Evolutionary conservation across 2,329 filamentous ascomycete species (phyloP), one percentile per base, ranked within the genome.

Genomic region (Sporothrix euskadiensis): DNA sequence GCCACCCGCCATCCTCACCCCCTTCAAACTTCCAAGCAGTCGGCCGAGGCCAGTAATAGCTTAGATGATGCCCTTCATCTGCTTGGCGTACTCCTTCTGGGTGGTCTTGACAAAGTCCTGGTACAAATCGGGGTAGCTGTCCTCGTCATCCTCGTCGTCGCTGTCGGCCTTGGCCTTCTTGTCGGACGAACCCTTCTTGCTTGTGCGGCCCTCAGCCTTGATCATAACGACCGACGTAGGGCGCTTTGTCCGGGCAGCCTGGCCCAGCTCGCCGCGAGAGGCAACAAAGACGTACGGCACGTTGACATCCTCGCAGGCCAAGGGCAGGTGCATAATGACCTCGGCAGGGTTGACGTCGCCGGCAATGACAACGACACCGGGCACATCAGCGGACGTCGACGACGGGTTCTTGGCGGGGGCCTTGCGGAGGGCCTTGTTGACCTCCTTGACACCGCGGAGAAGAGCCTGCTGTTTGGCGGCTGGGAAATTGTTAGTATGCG

Each of bases 331-430:
- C 75, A 93, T 96, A 85, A 99, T 98, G 82, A 99, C 96, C 83
- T 99, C 96, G 91, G 96, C 95, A 77, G 96, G 96, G 71, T 93
- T 97, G 85, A 99, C 98, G 84, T 99, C 96, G 79, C 93, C 96
- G 49, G 96, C 96, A 78, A 99, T 93, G 82, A 99, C 87, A 79
- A 98, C 94, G 77, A 99, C 88, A 77, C 90, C 88, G 61, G 92
- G 90, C 79, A 90, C 86, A 22, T 75, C 74, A 61, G 76, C 74
- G 71, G 88, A 82, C 0, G 72, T 72, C 49, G 88, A 85, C 77
- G 89, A 87, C 75, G 89, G 88, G n/a, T 89, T 88, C 73, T 90
- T 88, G 78, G 89, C 83, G 73, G 92, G 88, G 16, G 94, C 95
- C 86, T 98, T 98, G 86, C 96, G 94, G 79, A 99, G 92, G 47